Evolutionary conservation across 169 alveolate species (phyloP), one percentile per base, ranked within the genome.

Genomic region (Miamiensis avidus): DNA sequence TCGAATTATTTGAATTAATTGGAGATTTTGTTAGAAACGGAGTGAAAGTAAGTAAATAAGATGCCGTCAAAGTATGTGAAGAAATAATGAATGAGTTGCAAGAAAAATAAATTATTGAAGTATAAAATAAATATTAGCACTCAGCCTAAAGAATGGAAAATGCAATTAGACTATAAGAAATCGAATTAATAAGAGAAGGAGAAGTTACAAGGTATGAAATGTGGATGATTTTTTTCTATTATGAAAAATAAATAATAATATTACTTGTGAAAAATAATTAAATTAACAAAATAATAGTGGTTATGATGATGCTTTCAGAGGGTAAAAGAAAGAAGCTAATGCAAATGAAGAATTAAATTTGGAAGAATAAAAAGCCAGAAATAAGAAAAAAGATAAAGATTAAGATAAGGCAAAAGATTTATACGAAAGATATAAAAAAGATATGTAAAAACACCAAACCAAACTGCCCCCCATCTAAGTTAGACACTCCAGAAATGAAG

Each of bases 1-100:
- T 75, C 4, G 92, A 87, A 33, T 72, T 90, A 34, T 75, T 72
- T 74, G 92, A 90, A 32, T 77, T 90, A 26, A 33, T 87, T 28
- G 88, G 90, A 33, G 94, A 90, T n/a, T 87, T 83, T 75, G 76
- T 90, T 32, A 65, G 81, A 64, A 89, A 90, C 79, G 92, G 92
- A 72, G 78, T 72, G 29, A 31, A 73, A 74, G 64, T 81, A 87
- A 74, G 73, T 33, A 78, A 81, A 33, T 34, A 78, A 26, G 83
- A 78, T n/a, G 69, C 65, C 49, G 64, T 32, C 32, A 83, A 84
- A 77, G 78, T 78, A 1, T 78, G 86, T n/a, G 34, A 79, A 75
- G 81, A 84, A 31, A 28, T 88, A 32, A 75, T 77, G 27, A 81
- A 78, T 31, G 34, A 74, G 31, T 74, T 88, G 6, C 31, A 69